Percentiles rank a stretch among this genome's conserved stretches.
phyloP scores from a whole-genome alignment of 2,329 filamentous ascomycete genomes.

The Fusarium annulatum region DNA sequence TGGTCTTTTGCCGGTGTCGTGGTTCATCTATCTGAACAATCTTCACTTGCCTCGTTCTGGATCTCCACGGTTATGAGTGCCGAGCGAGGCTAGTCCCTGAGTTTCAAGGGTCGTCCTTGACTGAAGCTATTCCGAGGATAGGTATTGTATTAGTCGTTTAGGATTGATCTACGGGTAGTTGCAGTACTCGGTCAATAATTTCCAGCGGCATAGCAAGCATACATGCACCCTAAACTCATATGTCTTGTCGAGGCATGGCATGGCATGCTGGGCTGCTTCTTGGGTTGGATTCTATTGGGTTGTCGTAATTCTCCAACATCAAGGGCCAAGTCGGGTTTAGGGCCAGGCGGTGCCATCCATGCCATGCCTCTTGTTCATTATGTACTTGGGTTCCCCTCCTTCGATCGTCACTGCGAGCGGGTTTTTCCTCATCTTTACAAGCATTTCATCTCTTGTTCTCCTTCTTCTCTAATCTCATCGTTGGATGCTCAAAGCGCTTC shows the following conservation, averaged over 20 bases:
- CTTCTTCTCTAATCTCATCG: neutral
- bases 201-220: neutral
- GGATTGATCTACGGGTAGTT: constrained; percentile 12
- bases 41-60: neutral
- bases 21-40: constrained; percentile 10
- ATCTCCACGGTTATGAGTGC: constrained; percentile 2
- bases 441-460: constrained; percentile 7
- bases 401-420: constrained; percentile 13
- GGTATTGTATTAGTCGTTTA: neutral
- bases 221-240: neutral
- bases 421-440: constrained; percentile 18
- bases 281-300: constrained; percentile 11
- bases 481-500: neutral
- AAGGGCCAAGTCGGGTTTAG: constrained; percentile 28
- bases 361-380: constrained; percentile 6
- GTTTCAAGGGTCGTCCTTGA: constrained; percentile 1
- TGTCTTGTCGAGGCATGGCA: constrained; percentile 1
- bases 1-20: constrained; percentile 1
- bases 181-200: constrained; percentile 1
- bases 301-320: constrained; percentile 17
- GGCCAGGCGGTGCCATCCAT: constrained; percentile 19
- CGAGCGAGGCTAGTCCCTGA: constrained; percentile 9
- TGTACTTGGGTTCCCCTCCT: constrained; percentile 26
- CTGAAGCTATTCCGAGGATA: constrained; percentile 2
- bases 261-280: neutral